Conservation (phyloP, 2,329 filamentous ascomycete species). For the Fusarium lateritium region DNA sequence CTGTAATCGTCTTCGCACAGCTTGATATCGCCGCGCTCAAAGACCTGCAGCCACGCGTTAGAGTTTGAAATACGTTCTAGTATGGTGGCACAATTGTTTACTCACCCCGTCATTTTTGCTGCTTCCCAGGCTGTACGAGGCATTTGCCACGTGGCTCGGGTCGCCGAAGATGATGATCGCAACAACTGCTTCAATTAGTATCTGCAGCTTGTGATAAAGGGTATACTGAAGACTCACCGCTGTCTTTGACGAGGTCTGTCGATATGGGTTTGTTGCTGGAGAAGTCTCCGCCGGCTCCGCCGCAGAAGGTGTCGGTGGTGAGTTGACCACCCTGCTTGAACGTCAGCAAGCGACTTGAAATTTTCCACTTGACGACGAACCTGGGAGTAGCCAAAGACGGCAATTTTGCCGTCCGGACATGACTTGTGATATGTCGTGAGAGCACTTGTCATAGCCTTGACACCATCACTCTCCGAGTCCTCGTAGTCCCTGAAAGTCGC, state of each 20-base stretch:
- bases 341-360: background rate
- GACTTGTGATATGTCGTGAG: constrained; percentile 52
- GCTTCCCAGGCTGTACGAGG: constrained; percentile 56
- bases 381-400: constrained; percentile 61
- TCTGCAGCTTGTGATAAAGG: background rate
- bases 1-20: constrained; percentile 55
- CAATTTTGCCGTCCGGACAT: constrained; percentile 59
- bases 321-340: constrained; percentile 57
- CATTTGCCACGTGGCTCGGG: constrained; percentile 56
- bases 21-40: constrained; percentile 54
- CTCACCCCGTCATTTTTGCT: constrained; percentile 57
- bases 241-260: constrained; percentile 50
- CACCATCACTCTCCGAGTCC: constrained; percentile 55
- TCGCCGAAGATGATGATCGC: constrained; percentile 60
- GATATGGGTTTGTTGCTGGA: constrained; percentile 48
- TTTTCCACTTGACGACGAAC: constrained; percentile 30
- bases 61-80: constrained; percentile 4
- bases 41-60: constrained; percentile 52
- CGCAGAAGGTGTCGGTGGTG: constrained; percentile 57
- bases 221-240: constrained; percentile 46
- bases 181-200: constrained; percentile 53
- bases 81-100: constrained; percentile 17
- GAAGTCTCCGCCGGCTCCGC: constrained; percentile 51
- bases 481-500: constrained; percentile 54
- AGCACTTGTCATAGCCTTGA: constrained; percentile 49